Evolutionary conservation across 768 basidiomycete genomes (phyloP), one percentile per base, ranked within the genome.

Genomic region (Lactarius vividus): DNA sequence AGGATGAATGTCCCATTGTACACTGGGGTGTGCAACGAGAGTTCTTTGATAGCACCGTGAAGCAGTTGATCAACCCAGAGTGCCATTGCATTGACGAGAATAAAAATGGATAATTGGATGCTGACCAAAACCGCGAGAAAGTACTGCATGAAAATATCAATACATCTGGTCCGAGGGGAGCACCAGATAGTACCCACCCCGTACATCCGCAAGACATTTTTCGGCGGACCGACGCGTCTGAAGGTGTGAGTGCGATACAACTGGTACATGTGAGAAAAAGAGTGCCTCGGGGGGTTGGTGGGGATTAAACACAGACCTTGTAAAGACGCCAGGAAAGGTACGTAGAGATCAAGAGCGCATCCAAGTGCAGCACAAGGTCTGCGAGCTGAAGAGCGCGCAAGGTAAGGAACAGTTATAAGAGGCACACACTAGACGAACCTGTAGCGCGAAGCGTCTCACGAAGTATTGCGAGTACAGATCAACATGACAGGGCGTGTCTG

Each of bases 41-140:
- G 78, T 0, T 67, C 37, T 2, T 71, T 74, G 54, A 88, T 80
- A 16, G 78, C 74, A 7, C 83, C 82, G 59, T 81, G 79, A 37
- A 80, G 64, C 31, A 88, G 77, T 58, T 84, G 78, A 71, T 85
- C 82, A 39, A 83, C 73, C 85, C 86, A 88, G 8, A 87, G 79
- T 37, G 79, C 80, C 73, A 82, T 81, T 7, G 80, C 79, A 2
- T 81, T 77, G 6, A 83, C 69, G 23, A 85, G 76, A 55, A 83
- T 77, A 73, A 85, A 87, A 2, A 79, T 76, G 59, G 82, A 82
- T 13, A 88, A 73, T 68, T 87, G 85, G 1, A 87, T 76, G 68
- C 79, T 81, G 28, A 82, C 84, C 39, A 82, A 78, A 13, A 85
- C 74, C 1, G 83, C 81, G 74, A 85, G 78, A 73, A 86, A 84